Evolutionary conservation across 371 early-diverging fungal species (phyloP).

Genomic region (Conidiobolus incongruus): DNA sequence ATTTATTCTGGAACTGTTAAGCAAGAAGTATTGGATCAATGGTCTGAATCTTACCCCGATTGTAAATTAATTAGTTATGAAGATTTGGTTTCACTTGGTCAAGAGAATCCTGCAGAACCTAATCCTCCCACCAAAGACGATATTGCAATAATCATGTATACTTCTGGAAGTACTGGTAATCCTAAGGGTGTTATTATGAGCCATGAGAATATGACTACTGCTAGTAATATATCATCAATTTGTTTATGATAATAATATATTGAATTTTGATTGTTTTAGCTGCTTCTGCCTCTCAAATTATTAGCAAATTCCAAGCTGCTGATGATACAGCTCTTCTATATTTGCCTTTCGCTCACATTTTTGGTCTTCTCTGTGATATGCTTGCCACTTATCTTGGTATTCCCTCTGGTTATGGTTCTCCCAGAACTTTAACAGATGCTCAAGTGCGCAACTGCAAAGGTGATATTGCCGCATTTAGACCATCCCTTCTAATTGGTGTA

Average conservation of each 20-base stretch:
- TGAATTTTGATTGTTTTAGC: too few relatives aligned
- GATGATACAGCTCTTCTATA: constrained; percentile 62
- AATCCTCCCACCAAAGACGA: constrained; percentile 33
- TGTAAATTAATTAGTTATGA: constrained; percentile 22
- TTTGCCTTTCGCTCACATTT: constrained; percentile 85
- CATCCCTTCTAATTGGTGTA: constrained; percentile 83
- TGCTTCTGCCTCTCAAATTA: constrained; percentile 24
- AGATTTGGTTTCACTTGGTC: constrained; percentile 35
- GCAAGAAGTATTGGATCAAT: too few relatives aligned
- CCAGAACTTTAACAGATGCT: constrained; percentile 71
- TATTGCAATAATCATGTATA: constrained; percentile 85
- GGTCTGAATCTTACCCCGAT: too few relatives aligned
- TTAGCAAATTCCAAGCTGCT: constrained; percentile 17
- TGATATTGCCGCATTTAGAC: constrained; percentile 79
- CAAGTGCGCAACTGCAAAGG: constrained; percentile 81
- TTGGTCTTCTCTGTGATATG: constrained; percentile 65
- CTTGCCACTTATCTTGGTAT: constrained; percentile 48
- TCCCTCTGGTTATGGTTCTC: constrained; percentile 67
- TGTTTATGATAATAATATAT: background rate
- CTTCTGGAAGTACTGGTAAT: constrained; percentile 82
- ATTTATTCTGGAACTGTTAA: constrained; percentile 37
- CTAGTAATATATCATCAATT: constrained; percentile 13
- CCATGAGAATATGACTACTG: constrained; percentile 62
- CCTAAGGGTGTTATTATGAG: constrained; percentile 76
- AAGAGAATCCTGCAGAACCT: constrained; percentile 26